These are phyloP conservation scores for Camellia japonica DNA, from an alignment of 148 eudicot genomes.

Conservation along the genomic window DNA sequence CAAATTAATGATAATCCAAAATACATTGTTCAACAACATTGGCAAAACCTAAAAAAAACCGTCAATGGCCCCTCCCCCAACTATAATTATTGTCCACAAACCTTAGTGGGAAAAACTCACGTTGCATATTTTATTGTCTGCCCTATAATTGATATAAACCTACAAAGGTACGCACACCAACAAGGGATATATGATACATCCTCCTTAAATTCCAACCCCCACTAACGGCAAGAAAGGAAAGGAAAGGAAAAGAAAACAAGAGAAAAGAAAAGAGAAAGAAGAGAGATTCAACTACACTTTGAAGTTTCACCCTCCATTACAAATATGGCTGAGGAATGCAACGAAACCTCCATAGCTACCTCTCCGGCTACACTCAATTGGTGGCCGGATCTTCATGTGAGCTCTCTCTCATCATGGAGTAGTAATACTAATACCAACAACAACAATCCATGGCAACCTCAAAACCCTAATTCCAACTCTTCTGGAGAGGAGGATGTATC, in stretches of 20 bases:
- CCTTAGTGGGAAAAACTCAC: constrained; percentile 18
- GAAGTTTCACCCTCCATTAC: neutral
- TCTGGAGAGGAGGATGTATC: constrained; percentile 28
- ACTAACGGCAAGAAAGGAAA: neutral
- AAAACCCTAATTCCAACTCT: constrained; percentile 27
- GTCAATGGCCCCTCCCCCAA: neutral
- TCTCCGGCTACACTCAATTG: constrained; percentile 14
- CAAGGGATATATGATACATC: neutral
- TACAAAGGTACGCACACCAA: neutral
- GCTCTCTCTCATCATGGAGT: constrained; percentile 22
- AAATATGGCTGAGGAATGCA: constrained; percentile 26
- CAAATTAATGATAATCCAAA: no score
- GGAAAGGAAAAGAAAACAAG: neutral
- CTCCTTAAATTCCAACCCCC: constrained; percentile 13
- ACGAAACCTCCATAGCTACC: constrained; percentile 17
- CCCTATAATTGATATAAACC: constrained; percentile 19
- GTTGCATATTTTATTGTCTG: constrained; percentile 28
- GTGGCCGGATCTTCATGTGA: constrained; percentile 24
- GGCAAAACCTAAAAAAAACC: neutral
- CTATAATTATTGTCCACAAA: constrained; percentile 18
- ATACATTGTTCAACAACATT: neutral
- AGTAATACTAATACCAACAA: neutral
- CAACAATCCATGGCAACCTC: constrained; percentile 12
- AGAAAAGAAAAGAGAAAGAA: neutral
- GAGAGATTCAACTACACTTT: neutral